Evolutionary conservation across 805 yeast genomes (phyloP), one percentile per base, ranked within the genome.

Genomic region (Yamadazyma olivae): DNA sequence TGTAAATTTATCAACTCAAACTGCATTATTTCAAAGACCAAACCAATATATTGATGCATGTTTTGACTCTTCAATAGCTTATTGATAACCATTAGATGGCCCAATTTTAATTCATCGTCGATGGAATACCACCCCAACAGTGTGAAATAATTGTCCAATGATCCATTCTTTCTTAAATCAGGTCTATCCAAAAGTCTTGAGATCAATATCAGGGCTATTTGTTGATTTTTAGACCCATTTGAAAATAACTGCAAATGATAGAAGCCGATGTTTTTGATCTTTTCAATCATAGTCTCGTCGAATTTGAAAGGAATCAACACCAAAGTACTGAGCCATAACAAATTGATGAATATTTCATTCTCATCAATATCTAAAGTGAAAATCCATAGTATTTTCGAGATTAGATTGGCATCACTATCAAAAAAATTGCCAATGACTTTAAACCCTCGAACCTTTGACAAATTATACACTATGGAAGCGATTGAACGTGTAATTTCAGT

Each of bases 231-330:
- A 4, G 87, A 84, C 4, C 79, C 70, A 12, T 59, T 58, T 5
- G 55, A 40, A 31, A 56, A 57, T 4, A 48, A 52, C 3, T 45
- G 34, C 27, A 75, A 55, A 35, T 54, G 58, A 1, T 29, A 27
- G 3, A 53, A 32, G 0, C 73, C 68, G 6, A 71, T 41, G 0
- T 45, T 39, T 29, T 64, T 70, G 1, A 81, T 47, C 2, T 53
- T 35, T 0, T 56, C 38, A 0, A 51, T 39, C 2, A 53, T 43
- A 12, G 81, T 56, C 0, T 58, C 43, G 1, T 55, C 57, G 17
- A 90, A 60, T 2, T 75, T 70, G 50, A 90, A 89, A 0, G 98
- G 97, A 0, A 81, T 76, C n/a, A 84, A 60, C 0, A 79, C 71
- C 16, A 89, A 59, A 7, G 81, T 76, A 0, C 82, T 71, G 7